These are phyloP conservation scores for Cytospora piceae DNA, from an alignment of 2,329 filamentous ascomycete species.

Conservation along the genomic window DNA sequence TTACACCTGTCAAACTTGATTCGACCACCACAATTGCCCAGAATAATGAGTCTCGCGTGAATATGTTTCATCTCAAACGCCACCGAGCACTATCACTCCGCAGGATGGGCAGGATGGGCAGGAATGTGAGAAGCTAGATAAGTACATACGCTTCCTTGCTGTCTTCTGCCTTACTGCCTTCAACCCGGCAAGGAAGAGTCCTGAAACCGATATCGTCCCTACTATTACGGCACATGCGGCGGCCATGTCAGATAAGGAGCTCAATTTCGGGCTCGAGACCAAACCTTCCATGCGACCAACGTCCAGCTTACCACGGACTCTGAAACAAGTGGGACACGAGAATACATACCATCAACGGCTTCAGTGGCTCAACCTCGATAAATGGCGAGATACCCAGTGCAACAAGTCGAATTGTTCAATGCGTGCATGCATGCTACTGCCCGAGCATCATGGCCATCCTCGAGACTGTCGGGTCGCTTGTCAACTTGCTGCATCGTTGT, in stretches of 20 bases:
- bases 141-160: not conserved
- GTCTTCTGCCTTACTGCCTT: not conserved
- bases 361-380: not conserved
- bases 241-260: not conserved
- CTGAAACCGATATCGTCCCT: not conserved
- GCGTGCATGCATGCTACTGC: no score
- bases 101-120: constrained; percentile 9
- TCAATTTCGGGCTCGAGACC: not conserved
- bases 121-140: constrained; percentile 10
- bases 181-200: not conserved
- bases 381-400: not conserved
- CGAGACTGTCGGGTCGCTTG: not conserved
- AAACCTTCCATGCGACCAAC: constrained; percentile 2
- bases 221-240: not conserved
- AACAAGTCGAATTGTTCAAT: not conserved
- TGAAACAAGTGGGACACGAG: constrained; percentile 9
- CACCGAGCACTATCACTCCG: not conserved
- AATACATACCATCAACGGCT: constrained; percentile 6
- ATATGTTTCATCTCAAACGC: constrained; percentile 9
- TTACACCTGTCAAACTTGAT: constrained; percentile 3
- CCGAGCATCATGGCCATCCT: not conserved
- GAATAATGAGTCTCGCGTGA: constrained; percentile 1
- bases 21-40: not conserved
- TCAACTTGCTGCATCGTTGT: not conserved
- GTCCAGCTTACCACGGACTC: constrained; percentile 17